Conservation (phyloP, 768 basidiomycete species). For the Coprinopsis marcescibilis region DNA sequence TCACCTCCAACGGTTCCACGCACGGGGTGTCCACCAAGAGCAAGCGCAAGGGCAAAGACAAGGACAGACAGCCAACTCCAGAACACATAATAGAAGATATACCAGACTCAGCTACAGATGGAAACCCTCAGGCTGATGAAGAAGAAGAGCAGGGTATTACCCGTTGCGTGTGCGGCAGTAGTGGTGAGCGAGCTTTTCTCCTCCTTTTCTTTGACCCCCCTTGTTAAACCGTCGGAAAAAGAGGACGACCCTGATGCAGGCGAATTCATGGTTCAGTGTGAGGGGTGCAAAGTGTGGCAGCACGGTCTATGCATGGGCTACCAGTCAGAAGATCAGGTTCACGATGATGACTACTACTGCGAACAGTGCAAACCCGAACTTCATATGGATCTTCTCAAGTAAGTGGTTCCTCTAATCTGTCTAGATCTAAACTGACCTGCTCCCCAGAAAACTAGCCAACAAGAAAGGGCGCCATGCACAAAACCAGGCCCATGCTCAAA, state of each 20-base stretch:
- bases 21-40: slow-evolving; percentile 26
- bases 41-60: slow-evolving; percentile 55
- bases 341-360: slow-evolving; percentile 85
- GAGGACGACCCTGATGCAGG: slow-evolving; percentile 80
- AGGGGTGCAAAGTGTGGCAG: slow-evolving; percentile 97
- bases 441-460: slow-evolving; percentile 54
- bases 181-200: slow-evolving; percentile 46
- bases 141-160: slow-evolving; percentile 66
- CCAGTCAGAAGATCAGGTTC: slow-evolving; percentile 67
- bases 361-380: slow-evolving; percentile 87
- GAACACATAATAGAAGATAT: slow-evolving; percentile 21
- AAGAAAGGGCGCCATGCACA: slow-evolving; percentile 47
- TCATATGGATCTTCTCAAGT: slow-evolving; percentile 81
- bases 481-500: slow-evolving; percentile 26
- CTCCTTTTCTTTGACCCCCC: slow-evolving; percentile 9
- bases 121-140: slow-evolving; percentile 40
- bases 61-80: slow-evolving; percentile 27
- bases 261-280: slow-evolving; percentile 97
- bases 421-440: slow-evolving; percentile 10
- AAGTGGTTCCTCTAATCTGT: slow-evolving; percentile 23
- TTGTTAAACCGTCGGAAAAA: slow-evolving; percentile 30
- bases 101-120: slow-evolving; percentile 24
- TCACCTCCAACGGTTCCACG: slow-evolving; percentile 25
- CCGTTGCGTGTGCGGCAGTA: slow-evolving; percentile 82
- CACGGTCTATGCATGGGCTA: slow-evolving; percentile 96